Percentiles rank a stretch among this genome's conserved stretches.
phyloP scores from a whole-genome alignment of 2,329 filamentous ascomycete genomes.

The Penicillium sp. region DNA sequence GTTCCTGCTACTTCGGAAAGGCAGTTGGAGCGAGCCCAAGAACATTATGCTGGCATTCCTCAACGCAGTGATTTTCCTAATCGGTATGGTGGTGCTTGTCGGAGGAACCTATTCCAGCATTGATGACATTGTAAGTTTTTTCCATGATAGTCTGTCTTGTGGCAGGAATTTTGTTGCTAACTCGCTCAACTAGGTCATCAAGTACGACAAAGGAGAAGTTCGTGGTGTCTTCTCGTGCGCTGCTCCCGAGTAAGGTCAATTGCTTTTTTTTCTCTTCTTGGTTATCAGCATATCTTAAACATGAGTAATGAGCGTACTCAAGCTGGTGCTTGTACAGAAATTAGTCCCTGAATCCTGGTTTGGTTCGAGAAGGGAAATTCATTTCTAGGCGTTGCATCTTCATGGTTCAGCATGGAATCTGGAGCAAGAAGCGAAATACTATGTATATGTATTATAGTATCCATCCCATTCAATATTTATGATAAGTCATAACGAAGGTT shows the following conservation, averaged over 20 bases:
- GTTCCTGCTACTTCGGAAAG: slow-evolving; percentile 30
- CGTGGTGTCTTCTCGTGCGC: slow-evolving; percentile 69
- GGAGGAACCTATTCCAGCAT: slow-evolving; percentile 72
- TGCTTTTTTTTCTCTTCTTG: background rate
- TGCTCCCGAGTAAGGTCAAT: slow-evolving; percentile 5
- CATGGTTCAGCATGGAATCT: background rate
- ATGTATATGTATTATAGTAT: slow-evolving; percentile 4
- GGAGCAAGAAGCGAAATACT: slow-evolving; percentile 7
- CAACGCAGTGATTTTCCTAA: slow-evolving; percentile 68
- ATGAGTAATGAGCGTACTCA: slow-evolving; percentile 1
- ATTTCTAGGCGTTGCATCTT: slow-evolving; percentile 7
- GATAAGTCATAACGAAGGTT: background rate
- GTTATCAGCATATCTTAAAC: background rate
- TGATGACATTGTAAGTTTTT: slow-evolving; percentile 33
- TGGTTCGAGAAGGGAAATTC: slow-evolving; percentile 2
- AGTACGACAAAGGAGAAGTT: slow-evolving; percentile 62
- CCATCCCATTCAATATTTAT: background rate
- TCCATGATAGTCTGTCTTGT: background rate
- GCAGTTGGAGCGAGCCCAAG: slow-evolving; percentile 33
- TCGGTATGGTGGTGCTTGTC: slow-evolving; percentile 72
- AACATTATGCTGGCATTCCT: slow-evolving; percentile 55
- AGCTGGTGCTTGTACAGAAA: slow-evolving; percentile 7
- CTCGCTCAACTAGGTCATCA: slow-evolving; percentile 51
- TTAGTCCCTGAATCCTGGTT: background rate
- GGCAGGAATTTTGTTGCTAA: slow-evolving; percentile 6